Evolutionary conservation across 768 basidiomycete genomes (phyloP).

Genomic region (Lanmaoa pseudosensibilis): DNA sequence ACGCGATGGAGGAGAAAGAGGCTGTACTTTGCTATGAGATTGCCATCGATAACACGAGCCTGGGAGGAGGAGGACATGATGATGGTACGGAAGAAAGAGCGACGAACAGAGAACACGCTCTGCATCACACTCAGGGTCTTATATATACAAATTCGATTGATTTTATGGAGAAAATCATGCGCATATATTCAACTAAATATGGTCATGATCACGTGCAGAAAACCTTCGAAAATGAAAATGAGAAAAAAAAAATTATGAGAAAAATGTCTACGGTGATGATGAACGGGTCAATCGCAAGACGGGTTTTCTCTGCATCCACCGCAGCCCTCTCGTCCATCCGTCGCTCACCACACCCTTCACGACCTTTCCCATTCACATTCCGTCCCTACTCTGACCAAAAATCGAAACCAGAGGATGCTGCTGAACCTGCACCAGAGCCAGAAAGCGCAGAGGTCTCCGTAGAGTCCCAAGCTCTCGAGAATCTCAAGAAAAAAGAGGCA

Average conservation of each 20-base stretch:
- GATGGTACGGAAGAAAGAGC: constrained; percentile 25
- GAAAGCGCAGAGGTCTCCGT: constrained; percentile 30
- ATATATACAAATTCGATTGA: constrained; percentile 2
- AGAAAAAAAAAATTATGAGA: background rate
- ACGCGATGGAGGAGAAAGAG: constrained; percentile 5
- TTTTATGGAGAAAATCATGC: background rate
- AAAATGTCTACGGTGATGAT: constrained; percentile 33
- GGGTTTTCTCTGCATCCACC: constrained; percentile 59
- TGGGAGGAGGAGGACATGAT: constrained; percentile 42
- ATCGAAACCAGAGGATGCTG: constrained; percentile 15
- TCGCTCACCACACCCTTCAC: constrained; percentile 34
- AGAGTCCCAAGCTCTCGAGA: constrained; percentile 41
- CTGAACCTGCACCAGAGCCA: constrained; percentile 18
- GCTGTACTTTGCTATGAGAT: constrained; percentile 76
- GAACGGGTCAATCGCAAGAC: constrained; percentile 52
- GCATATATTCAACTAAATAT: no score
- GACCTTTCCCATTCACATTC: constrained; percentile 18
- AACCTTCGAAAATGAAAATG: background rate
- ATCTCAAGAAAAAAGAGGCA: constrained; percentile 78
- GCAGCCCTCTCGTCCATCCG: constrained; percentile 53
- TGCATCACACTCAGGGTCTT: constrained; percentile 8
- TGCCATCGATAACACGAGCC: constrained; percentile 78
- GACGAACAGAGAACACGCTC: background rate
- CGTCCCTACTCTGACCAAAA: constrained; percentile 66
- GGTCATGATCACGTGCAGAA: constrained; percentile 26